These are phyloP conservation scores for Sarocladium kiliense DNA, from an alignment of 2,329 filamentous ascomycete genomes.

Conservation along the genomic window DNA sequence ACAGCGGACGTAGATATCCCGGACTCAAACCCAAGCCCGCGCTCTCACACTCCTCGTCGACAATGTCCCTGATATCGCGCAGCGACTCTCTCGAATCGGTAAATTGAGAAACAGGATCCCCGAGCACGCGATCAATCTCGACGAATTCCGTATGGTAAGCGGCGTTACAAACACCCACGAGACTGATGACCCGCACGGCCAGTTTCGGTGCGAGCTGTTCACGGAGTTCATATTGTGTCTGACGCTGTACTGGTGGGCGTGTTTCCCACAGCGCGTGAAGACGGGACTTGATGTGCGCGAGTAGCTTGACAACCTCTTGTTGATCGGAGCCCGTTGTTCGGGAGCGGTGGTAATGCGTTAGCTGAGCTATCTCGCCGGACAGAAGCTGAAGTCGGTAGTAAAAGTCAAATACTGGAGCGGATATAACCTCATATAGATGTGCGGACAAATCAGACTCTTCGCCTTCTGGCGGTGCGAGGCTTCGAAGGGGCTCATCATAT, in stretches of 20 bases:
- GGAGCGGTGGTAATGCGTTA: conserved; percentile 20
- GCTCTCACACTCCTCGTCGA: conserved; percentile 15
- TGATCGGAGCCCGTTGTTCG: conserved; percentile 17
- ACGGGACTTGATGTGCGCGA: conserved; percentile 12
- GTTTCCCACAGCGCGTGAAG: conserved; percentile 14
- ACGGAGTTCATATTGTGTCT: conserved; percentile 12
- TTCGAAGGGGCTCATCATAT: neutral
- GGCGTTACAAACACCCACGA: conserved; percentile 16
- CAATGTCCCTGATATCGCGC: conserved; percentile 13
- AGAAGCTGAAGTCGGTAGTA: conserved; percentile 17
- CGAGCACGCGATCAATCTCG: conserved; percentile 17
- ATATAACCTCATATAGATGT: conserved; percentile 13
- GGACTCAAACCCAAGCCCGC: conserved; percentile 11
- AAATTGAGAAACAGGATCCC: conserved; percentile 13
- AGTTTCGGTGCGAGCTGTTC: conserved; percentile 13
- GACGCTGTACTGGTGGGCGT: conserved; percentile 13
- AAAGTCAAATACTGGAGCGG: conserved; percentile 15
- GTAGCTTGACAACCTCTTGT: conserved; percentile 14
- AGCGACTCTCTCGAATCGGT: conserved; percentile 14
- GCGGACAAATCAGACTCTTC: conserved; percentile 9
- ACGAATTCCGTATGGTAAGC: conserved; percentile 18
- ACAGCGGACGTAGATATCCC: conserved; percentile 18
- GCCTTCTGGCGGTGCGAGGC: neutral
- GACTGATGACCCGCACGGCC: conserved; percentile 13
- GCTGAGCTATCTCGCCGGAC: conserved; percentile 14